Conservation (phyloP, 1,139 yeast genomes). For the Magnusiomyces ingens region DNA sequence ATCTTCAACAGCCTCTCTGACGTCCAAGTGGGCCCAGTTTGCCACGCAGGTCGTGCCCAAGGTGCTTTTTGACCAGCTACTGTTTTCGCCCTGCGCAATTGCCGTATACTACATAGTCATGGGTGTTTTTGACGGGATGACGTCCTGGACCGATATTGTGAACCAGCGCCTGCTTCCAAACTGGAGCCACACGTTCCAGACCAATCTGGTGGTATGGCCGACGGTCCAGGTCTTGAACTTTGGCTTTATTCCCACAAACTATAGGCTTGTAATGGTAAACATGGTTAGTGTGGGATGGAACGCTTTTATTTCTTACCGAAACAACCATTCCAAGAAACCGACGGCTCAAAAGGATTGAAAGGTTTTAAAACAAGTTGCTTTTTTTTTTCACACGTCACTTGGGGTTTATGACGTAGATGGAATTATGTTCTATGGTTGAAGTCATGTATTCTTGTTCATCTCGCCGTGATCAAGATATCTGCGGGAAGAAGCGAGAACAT, state of each 20-base stretch:
- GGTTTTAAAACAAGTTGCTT: neutral
- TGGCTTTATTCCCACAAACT: slow-evolving; percentile 59
- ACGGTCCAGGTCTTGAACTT: slow-evolving; percentile 69
- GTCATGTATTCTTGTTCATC: neutral
- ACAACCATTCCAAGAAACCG: slow-evolving; percentile 23
- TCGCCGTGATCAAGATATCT: neutral
- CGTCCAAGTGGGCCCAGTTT: neutral
- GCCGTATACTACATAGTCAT: slow-evolving; percentile 53
- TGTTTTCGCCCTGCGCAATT: slow-evolving; percentile 57
- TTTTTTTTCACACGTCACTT: neutral
- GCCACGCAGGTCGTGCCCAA: slow-evolving; percentile 39
- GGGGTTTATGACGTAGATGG: neutral
- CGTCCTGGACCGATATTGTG: slow-evolving; percentile 9
- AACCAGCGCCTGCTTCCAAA: slow-evolving; percentile 21
- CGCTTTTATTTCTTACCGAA: slow-evolving; percentile 58
- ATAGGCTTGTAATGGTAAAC: slow-evolving; percentile 63
- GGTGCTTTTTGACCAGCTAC: slow-evolving; percentile 63
- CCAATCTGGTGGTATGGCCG: slow-evolving; percentile 90
- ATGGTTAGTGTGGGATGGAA: slow-evolving; percentile 79
- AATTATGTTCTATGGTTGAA: neutral
- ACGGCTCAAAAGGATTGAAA: neutral
- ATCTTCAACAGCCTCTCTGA: slow-evolving; percentile 21
- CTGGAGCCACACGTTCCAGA: slow-evolving; percentile 42
- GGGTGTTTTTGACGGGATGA: slow-evolving; percentile 45
- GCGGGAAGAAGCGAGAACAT: neutral